Evolutionary conservation across 2,329 filamentous ascomycete species (phyloP).

Genomic region (Fonsecaea nubica): DNA sequence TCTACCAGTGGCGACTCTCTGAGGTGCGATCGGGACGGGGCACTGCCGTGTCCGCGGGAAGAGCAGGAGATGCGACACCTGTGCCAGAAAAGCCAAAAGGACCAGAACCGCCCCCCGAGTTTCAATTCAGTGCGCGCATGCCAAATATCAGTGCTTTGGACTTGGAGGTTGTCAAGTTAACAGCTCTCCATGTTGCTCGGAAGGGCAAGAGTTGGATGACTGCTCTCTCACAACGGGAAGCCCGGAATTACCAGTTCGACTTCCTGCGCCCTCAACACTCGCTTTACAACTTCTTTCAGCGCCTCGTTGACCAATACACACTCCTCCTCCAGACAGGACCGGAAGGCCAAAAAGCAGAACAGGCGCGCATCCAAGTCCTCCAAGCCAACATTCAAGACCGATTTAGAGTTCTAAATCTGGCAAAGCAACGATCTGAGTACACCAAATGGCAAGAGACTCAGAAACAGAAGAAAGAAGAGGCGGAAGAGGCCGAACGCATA

Average conservation of each 20-base stretch:
- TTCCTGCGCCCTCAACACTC: slow-evolving; percentile 95
- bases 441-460: slow-evolving; percentile 82
- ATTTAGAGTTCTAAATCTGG: slow-evolving; percentile 77
- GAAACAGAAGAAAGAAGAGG: slow-evolving; percentile 86
- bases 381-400: slow-evolving; percentile 78
- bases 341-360: slow-evolving; percentile 73
- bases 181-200: slow-evolving; percentile 89
- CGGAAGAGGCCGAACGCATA: slow-evolving; percentile 79
- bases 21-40: slow-evolving; percentile 87
- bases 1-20: slow-evolving; percentile 86
- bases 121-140: slow-evolving; percentile 94
- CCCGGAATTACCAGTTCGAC: slow-evolving; percentile 92
- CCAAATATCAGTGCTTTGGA: slow-evolving; percentile 96
- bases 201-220: slow-evolving; percentile 94
- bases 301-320: slow-evolving; percentile 93
- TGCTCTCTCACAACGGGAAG: slow-evolving; percentile 83
- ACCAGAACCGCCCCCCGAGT: slow-evolving; percentile 83
- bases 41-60: slow-evolving; percentile 76
- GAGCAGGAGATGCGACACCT: slow-evolving; percentile 67
- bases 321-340: slow-evolving; percentile 72
- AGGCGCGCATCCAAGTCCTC: slow-evolving; percentile 74
- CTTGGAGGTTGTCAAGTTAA: slow-evolving; percentile 74
- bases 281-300: slow-evolving; percentile 92
- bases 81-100: slow-evolving; percentile 74
- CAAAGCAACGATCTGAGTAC: slow-evolving; percentile 87